A percentile compares a stretch with the other conserved stretches of the same genome.
These are phyloP conservation scores for Microbotryomycetes sp. DNA, from an alignment of 1,284 basidiomycete species.

Conservation along the genomic window DNA sequence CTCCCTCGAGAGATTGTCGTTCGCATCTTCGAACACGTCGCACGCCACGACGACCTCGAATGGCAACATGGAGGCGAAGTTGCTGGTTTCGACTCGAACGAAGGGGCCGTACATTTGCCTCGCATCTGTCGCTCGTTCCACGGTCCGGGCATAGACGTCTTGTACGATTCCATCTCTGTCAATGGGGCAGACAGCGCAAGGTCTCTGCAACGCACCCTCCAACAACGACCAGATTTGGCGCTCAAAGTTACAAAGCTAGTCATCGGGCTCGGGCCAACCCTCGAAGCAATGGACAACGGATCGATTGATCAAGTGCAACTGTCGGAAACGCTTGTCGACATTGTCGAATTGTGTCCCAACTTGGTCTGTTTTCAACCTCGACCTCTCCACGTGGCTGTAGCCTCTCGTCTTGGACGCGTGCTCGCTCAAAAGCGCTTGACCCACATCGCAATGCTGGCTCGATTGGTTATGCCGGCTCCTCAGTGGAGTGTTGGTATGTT, in stretches of 20 bases:
- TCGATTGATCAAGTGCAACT: not conserved
- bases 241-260: not conserved
- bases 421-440: not conserved
- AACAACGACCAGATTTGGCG: not conserved
- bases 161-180: not conserved
- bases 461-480: not conserved
- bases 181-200: not conserved
- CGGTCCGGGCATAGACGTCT: not conserved
- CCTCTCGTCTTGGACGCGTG: not conserved
- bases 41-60: not conserved
- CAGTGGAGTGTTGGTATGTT: slow-evolving; percentile 34
- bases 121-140: not conserved
- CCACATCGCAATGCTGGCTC: not conserved
- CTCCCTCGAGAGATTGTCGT: not conserved
- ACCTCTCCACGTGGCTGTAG: slow-evolving; percentile 1
- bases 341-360: not conserved
- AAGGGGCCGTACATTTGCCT: not conserved
- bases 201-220: not conserved
- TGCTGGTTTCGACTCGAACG: not conserved
- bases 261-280: not conserved
- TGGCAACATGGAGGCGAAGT: not conserved
- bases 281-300: not conserved
- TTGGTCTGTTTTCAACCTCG: not conserved
- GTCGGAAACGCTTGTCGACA: not conserved
- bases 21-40: not conserved